phyloP scores from a whole-genome alignment of 1,139 yeast species.

The Magnusiomyces ingens region DNA sequence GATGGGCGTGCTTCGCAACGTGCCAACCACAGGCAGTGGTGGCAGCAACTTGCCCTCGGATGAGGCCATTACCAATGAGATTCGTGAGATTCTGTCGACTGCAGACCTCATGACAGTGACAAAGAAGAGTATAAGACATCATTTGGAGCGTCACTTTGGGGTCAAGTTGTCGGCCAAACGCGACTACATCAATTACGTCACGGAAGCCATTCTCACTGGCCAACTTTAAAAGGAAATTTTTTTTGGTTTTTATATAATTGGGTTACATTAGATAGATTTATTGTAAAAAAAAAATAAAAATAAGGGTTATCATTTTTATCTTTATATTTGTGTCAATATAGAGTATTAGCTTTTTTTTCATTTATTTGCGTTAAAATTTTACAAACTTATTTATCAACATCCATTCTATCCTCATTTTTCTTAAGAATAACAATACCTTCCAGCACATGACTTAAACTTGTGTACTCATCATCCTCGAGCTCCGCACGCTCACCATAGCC shows the following conservation, averaged over 20 bases:
- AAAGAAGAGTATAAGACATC: conserved; percentile 34
- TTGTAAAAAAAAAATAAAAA: background rate
- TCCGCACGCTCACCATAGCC: conserved; percentile 97
- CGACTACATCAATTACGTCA: conserved; percentile 37
- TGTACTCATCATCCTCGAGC: conserved; percentile 89
- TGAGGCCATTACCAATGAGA: conserved; percentile 33
- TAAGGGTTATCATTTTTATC: background rate
- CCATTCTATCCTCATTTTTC: conserved; percentile 85
- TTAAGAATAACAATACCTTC: conserved; percentile 91
- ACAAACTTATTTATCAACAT: conserved; percentile 42
- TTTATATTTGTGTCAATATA: background rate
- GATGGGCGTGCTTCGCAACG: conserved; percentile 21
- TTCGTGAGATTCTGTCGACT: conserved; percentile 33
- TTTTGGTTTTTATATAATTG: background rate
- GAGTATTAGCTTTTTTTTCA: background rate
- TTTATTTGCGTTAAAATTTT: background rate
- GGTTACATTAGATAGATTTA: too few relatives aligned
- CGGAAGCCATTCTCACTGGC: conserved; percentile 37
- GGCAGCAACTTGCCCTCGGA: conserved; percentile 30
- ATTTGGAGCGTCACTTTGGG: conserved; percentile 34
- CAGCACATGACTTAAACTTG: conserved; percentile 69
- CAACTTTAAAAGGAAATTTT: conserved; percentile 26
- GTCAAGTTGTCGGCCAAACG: conserved; percentile 31
- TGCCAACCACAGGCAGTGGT: conserved; percentile 14
- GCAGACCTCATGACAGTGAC: conserved; percentile 38